These are phyloP conservation scores for Geosmithia morbida DNA, from an alignment of 2,329 filamentous ascomycete genomes.

Conservation along the genomic window DNA sequence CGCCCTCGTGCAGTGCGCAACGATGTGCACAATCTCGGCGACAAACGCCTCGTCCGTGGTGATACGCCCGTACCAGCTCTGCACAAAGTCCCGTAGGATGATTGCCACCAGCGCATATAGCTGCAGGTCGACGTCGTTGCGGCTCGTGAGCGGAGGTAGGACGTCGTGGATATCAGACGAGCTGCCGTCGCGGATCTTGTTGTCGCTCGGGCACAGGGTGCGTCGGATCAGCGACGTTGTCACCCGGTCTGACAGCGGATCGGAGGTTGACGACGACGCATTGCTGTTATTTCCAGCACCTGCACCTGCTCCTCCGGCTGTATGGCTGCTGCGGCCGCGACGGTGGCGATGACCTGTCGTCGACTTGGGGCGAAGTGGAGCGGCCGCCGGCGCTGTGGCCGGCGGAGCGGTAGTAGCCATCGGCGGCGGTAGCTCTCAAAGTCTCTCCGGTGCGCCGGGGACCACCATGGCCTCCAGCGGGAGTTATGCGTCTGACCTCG, in stretches of 20 bases:
- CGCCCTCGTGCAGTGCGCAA: constrained; percentile 80
- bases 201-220: constrained; percentile 53
- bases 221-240: constrained; percentile 71
- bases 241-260: constrained; percentile 60
- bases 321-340: constrained; percentile 3
- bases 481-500: neutral
- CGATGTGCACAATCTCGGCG: constrained; percentile 74
- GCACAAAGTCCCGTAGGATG: constrained; percentile 77
- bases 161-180: constrained; percentile 58
- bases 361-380: constrained; percentile 1
- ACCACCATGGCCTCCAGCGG: neutral
- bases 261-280: constrained; percentile 8
- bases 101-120: constrained; percentile 87
- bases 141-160: constrained; percentile 82
- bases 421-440: neutral
- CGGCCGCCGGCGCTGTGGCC: constrained; percentile 6
- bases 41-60: constrained; percentile 82
- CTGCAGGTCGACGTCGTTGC: constrained; percentile 85
- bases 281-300: neutral
- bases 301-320: neutral
- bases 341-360: constrained; percentile 3
- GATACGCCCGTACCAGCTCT: constrained; percentile 86
- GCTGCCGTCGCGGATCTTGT: constrained; percentile 28
- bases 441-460: neutral
- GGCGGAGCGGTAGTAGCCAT: constrained; percentile 4